Evolutionary conservation across 1,139 yeast genomes (phyloP), one percentile per base, ranked within the genome.

Genomic region (Eremothecium cymbalariae): DNA sequence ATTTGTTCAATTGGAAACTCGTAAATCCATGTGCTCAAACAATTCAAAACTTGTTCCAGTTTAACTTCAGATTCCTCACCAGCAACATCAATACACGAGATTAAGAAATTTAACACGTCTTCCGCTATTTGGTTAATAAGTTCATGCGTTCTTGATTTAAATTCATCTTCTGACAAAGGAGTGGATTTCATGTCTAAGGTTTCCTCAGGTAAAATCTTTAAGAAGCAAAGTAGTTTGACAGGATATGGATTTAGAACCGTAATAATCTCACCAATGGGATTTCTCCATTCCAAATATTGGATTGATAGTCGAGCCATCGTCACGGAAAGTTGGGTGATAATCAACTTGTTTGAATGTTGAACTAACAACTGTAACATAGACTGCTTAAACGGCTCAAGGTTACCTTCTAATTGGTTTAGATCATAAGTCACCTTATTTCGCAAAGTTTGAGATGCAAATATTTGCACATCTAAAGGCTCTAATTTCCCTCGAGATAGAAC

Each of bases 131-230:
- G 63, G 19, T 73, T 67, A 25, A 90, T 69, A 36, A 85, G 65
- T 42, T 74, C 75, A 25, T 65, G 63, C 2, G 82, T 74, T 48
- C 95, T 71, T 3, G 57, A 48, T 40, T 72, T 69, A 51, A 83
- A 82, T 53, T 88, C 94, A 25, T 79, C 90, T 52, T 83, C 94
- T 3, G 88, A 74, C 41, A 88, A 64, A 20, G 90, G 78, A 1
- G 94, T 74, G 41, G 78, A 77, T 45, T 81, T 80, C 28, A 77
- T 75, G 47, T 83, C 93, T 33, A 77, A 64, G 33, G 90, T 70
- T 57, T 93, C 98, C 56, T 93, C 97, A 0, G 99, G 98, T 38
- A 93, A 64, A 33, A 90, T 78, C 53, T 77, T 78, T 43, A 93
- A 68, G 50, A 88, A 86, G 51, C 84, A 94, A 42, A 93, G 64